phyloP scores from a whole-genome alignment of 2,329 filamentous ascomycete species.

The Fusarium praegraminearum region DNA sequence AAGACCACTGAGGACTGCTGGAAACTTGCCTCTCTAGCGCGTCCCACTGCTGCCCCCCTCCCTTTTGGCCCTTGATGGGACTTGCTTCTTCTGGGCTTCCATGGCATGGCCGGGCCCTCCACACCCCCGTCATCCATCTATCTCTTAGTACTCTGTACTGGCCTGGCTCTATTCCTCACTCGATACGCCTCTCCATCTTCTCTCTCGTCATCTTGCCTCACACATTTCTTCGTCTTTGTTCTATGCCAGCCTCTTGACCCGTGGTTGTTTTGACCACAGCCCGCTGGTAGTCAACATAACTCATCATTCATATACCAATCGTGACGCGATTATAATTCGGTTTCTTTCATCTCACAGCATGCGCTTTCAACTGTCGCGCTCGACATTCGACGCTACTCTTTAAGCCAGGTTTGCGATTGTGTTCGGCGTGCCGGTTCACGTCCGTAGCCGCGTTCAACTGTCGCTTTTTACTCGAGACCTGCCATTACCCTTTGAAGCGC shows the following conservation, averaged over 20 bases:
- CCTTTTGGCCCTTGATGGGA: constrained; percentile 23
- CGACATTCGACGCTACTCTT: constrained; percentile 35
- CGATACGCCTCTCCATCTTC: constrained; percentile 16
- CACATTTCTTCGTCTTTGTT: constrained; percentile 11
- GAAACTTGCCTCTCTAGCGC: constrained; percentile 37
- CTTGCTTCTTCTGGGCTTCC: constrained; percentile 39
- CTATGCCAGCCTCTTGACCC: constrained; percentile 14
- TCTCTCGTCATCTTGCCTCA: constrained; percentile 31
- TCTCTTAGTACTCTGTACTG: constrained; percentile 15
- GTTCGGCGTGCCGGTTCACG: constrained; percentile 38
- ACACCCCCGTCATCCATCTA: constrained; percentile 40
- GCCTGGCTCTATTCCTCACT: constrained; percentile 24
- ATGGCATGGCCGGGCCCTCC: constrained; percentile 33
- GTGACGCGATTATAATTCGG: constrained; percentile 13
- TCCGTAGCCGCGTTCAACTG: constrained; percentile 28
- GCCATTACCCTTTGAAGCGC: constrained; percentile 22
- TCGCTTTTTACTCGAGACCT: constrained; percentile 30
- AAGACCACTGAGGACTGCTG: constrained; percentile 37
- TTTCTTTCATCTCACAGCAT: constrained; percentile 40
- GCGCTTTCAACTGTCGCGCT: constrained; percentile 37
- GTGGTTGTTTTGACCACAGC: constrained; percentile 3
- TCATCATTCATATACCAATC: constrained; percentile 1
- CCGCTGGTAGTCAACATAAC: background rate
- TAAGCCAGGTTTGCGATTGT: constrained; percentile 39
- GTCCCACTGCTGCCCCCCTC: constrained; percentile 19